Evolutionary conservation across 2,329 filamentous ascomycete species (phyloP).

Genomic region (Ilyonectria robusta): DNA sequence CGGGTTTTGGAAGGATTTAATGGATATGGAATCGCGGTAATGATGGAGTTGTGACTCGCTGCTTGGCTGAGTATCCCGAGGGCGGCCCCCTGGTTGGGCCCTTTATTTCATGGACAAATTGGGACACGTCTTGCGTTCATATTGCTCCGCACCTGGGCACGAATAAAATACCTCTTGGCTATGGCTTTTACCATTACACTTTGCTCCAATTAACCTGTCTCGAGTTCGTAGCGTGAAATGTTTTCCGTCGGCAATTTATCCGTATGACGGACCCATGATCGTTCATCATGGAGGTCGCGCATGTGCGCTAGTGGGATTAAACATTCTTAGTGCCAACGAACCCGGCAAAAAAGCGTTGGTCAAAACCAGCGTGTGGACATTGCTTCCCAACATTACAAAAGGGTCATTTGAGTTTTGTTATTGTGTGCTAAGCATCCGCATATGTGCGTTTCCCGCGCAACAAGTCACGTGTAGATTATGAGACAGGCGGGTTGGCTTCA

Average conservation of each 20-base stretch:
- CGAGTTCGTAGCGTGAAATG: neutral
- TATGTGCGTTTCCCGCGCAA: too few species aligned
- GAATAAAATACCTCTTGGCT: slow-evolving; percentile 47
- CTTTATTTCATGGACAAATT: slow-evolving; percentile 48
- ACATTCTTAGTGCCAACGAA: neutral
- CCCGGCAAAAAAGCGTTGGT: neutral
- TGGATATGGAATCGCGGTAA: slow-evolving; percentile 43
- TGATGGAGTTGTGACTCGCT: slow-evolving; percentile 43
- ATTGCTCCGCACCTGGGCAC: slow-evolving; percentile 41
- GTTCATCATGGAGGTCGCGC: neutral
- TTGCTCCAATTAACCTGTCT: neutral
- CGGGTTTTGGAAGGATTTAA: slow-evolving; percentile 39
- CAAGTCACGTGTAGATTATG: too few species aligned
- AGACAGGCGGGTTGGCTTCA: too few species aligned
- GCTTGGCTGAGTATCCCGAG: slow-evolving; percentile 38
- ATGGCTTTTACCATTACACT: neutral
- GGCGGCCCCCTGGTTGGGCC: slow-evolving; percentile 33
- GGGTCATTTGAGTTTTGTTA: too few species aligned
- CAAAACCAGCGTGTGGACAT: neutral
- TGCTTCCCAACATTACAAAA: neutral
- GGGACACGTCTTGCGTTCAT: slow-evolving; percentile 45
- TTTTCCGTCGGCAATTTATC: neutral
- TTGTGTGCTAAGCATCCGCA: too few species aligned
- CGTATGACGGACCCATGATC: neutral
- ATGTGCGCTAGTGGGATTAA: neutral